Evolutionary conservation across 2,329 filamentous ascomycete genomes (phyloP).

Genomic region (Immersiporthe knoxdaviesiana): DNA sequence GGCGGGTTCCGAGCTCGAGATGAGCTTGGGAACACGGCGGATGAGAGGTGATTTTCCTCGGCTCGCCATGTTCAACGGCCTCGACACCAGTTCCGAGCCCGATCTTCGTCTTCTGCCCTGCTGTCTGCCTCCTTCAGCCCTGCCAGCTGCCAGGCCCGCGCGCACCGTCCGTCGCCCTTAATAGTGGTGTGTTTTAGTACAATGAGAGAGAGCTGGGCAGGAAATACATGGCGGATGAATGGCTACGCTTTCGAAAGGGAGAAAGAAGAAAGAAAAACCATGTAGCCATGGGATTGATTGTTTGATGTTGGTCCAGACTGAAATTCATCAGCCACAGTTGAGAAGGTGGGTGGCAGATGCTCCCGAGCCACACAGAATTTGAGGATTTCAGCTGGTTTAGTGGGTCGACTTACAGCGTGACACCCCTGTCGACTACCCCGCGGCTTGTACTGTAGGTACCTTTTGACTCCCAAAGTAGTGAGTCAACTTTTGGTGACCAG

Average conservation of each 20-base stretch:
- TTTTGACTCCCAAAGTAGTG: conserved; percentile 6
- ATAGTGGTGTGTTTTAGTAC: background rate
- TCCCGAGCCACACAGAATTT: background rate
- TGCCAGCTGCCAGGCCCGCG: background rate
- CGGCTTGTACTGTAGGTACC: background rate
- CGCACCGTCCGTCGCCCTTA: background rate
- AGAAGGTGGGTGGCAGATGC: background rate
- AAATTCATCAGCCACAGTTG: conserved; percentile 2
- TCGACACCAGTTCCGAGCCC: background rate
- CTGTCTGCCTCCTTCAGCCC: background rate
- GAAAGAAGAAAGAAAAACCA: background rate
- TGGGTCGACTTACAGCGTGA: no score
- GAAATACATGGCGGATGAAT: background rate
- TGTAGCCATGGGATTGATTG: background rate
- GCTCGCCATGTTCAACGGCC: background rate
- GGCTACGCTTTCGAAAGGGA: background rate
- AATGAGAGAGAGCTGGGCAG: background rate
- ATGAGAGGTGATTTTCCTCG: background rate
- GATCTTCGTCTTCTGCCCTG: background rate
- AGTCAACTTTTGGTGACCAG: conserved; percentile 12
- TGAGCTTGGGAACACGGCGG: background rate
- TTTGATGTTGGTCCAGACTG: background rate
- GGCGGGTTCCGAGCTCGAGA: background rate
- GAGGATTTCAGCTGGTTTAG: background rate
- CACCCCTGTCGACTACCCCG: conserved; percentile 14